Evolutionary conservation across 2,329 filamentous ascomycete species (phyloP), one percentile per base, ranked within the genome.

Genomic region (Beauveria australis): DNA sequence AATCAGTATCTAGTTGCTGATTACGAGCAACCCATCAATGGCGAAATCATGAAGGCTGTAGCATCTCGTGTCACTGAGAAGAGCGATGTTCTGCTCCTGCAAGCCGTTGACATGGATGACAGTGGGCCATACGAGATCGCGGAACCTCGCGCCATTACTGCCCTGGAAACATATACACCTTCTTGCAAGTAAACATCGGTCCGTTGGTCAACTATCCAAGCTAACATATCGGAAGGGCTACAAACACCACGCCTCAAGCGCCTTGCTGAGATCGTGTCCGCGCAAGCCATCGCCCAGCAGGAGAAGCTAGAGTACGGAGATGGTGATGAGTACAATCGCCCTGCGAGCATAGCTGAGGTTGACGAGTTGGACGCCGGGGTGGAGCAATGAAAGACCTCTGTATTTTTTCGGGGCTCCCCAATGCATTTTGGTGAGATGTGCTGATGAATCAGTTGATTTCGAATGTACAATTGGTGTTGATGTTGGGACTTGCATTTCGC

Each of bases 21-120:
- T 76, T 99, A 99, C 74, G 94, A 99, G 76, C 94, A 97, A 76
- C 94, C 94, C 43, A 99, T 99, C 76, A 97, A 99, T 70, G 94
- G 93, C 72, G 94, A 99, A 74, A 99, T 99, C 72, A 99, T 99
- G 94, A 99, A 99, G 79, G 94, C 94, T 8, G 95, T 99, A 58
- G 94, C 95, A 8, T 96, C 92, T 44, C 85, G 92, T 58, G 94
- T 99, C 52, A 97, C 93, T 1, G 94, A 99, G 78, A 99, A 99
- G 86, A 95, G 92, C 69, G 94, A 97, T 68, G 92, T 97, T 3
- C 82, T 99, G 57, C 85, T 99, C 61, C 81, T 99, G 52, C 89
- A 93, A 62, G 92, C 94, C 53, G 92, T 99, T 62, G 94, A 99
- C 74, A 97, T 99, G 92, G 94, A 99, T 71, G 94, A 99, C 76